Base-by-base conservation (phyloP, 2,329 filamentous ascomycete species). In the Fusarium sp. region DNA sequence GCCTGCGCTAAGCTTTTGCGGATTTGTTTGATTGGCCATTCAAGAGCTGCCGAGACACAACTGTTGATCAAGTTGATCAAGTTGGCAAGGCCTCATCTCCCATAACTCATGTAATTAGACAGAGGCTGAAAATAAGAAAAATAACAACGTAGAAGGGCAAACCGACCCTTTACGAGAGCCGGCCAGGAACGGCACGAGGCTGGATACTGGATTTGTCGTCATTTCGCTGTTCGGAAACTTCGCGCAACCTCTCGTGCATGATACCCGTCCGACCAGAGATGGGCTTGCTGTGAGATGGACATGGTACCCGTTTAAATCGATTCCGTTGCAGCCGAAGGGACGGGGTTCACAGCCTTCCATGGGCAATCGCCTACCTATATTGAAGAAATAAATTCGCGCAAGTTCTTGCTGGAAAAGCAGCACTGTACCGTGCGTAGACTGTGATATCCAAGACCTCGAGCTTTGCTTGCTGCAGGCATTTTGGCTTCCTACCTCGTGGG, bases 351-450 rank as follows among this genome's bases (percentile, higher is more conserved):
- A 44, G 54, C 44, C 49, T 35, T 56, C 49, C 52, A 56, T 20
- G 61, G 35, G 36, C 36, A 42, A n/a, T 26, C 52, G 36, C 36
- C 48, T 28, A n/a, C 36, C 42, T 28, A 28, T 38, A 26, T 28
- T 54, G 35, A 33, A 51, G 63, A 55, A 39, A 41, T 45, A 74
- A 74, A 75, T 74, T 74, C 72, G 72, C 72, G 72, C 72, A 74
- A 65, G 51, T 56, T 60, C 48, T 67, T 36, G 45, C 20, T 38
- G 41, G 56, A 49, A 57, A 60, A 54, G 52, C 33, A 31, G 47
- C 35, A 54, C 26, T 38, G 49, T 57, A 72, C 67, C n/a, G 71
- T 71, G 39, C 39, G 18, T 26, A 20, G 45, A 74, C 72, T 73
- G 72, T 75, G 47, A 48, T 56, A 28, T 24, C 55, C 33, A 35